Evolutionary conservation across 306 rosid genomes (phyloP).

Genomic region (Rosa multiflora): DNA sequence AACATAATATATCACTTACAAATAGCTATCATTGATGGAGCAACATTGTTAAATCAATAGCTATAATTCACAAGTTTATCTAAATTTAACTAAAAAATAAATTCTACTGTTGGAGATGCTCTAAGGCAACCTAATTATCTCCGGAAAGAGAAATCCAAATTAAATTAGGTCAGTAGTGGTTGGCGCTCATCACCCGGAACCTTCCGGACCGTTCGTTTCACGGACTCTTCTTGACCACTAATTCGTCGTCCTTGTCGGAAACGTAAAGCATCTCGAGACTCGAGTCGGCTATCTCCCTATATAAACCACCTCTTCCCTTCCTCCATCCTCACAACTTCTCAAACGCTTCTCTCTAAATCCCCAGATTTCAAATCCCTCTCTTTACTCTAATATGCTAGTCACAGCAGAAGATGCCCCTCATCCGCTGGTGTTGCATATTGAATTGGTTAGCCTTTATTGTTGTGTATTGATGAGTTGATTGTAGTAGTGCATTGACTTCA

Average conservation of each 20-base stretch:
- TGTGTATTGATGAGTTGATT: too few relatives aligned
- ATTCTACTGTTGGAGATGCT: too few relatives aligned
- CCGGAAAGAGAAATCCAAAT: background rate
- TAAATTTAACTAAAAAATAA: too few relatives aligned
- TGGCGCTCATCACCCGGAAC: background rate
- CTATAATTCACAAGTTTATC: too few relatives aligned
- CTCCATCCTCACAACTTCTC: background rate
- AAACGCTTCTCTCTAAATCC: background rate
- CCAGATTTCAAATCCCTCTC: background rate
- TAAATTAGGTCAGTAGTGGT: background rate
- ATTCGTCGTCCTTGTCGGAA: background rate
- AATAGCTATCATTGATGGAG: too few relatives aligned
- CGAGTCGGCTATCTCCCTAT: constrained; percentile 6
- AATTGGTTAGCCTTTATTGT: too few relatives aligned
- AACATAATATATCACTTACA: too few relatives aligned
- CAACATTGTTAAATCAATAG: too few relatives aligned
- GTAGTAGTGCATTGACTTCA: too few relatives aligned
- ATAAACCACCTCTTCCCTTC: background rate
- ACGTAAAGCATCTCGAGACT: background rate
- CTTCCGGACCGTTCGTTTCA: constrained; percentile 5
- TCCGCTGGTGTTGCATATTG: too few relatives aligned
- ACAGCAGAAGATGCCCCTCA: too few relatives aligned
- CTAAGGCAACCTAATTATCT: background rate
- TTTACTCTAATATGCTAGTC: background rate
- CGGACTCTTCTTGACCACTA: background rate